Evolutionary conservation across 371 early-diverging fungal genomes (phyloP).

Genomic region (Mucor velutinosus): DNA sequence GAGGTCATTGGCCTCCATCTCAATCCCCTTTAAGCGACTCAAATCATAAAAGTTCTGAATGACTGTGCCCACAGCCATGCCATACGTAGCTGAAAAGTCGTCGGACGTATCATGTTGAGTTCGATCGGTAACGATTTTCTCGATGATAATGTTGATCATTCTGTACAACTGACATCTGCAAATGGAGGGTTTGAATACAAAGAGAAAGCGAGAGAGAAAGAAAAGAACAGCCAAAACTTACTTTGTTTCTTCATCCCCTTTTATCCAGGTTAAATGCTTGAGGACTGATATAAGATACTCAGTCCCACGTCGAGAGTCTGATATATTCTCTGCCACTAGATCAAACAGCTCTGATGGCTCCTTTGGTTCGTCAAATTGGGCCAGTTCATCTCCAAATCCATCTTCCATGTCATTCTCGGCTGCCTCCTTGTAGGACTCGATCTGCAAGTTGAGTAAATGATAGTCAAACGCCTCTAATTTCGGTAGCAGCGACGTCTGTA

Average conservation of each 20-base stretch:
- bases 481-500: constrained; percentile 48
- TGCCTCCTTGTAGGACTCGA: constrained; percentile 71
- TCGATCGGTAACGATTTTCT: constrained; percentile 79
- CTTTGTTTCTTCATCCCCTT: constrained; percentile 65
- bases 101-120: constrained; percentile 51
- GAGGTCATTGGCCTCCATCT: constrained; percentile 51
- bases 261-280: constrained; percentile 71
- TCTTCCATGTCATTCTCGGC: constrained; percentile 66
- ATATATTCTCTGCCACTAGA: constrained; percentile 56
- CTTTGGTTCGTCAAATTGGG: constrained; percentile 23
- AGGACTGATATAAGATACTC: constrained; percentile 71
- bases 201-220: background rate
- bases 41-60: constrained; percentile 72
- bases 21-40: constrained; percentile 62
- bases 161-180: constrained; percentile 69
- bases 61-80: constrained; percentile 40
- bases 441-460: constrained; percentile 68
- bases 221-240: constrained; percentile 15
- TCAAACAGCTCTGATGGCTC: constrained; percentile 75
- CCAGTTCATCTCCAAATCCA: constrained; percentile 26
- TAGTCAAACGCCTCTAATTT: constrained; percentile 70
- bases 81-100: constrained; percentile 41
- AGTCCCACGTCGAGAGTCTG: constrained; percentile 65
- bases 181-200: background rate
- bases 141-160: constrained; percentile 73